A percentile compares a stretch with the other conserved stretches of the same genome.
phyloP scores from a whole-genome alignment of 257 asterid genomes.

The Gardenia jasminoides region DNA sequence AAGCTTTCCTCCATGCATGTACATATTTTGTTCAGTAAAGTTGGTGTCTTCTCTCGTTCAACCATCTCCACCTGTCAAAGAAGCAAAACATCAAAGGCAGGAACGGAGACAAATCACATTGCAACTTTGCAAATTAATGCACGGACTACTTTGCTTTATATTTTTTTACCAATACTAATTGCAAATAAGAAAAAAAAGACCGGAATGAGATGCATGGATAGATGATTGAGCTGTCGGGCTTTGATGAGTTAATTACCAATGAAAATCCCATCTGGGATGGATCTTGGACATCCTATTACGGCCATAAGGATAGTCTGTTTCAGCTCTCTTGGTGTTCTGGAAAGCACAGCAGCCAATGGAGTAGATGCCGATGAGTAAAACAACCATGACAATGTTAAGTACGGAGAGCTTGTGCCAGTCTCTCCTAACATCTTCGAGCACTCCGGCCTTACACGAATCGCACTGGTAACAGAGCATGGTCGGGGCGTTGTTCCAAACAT shows the following conservation, averaged over 20 bases:
- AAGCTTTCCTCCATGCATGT: background rate
- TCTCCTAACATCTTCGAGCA: conserved; percentile 67
- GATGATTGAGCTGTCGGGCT: background rate
- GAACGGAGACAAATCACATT: background rate
- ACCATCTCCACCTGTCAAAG: conserved; percentile 87
- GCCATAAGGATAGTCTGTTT: conserved; percentile 62
- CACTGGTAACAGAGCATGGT: conserved; percentile 78
- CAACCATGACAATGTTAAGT: conserved; percentile 71
- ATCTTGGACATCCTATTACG: conserved; percentile 74
- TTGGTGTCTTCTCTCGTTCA: conserved; percentile 75
- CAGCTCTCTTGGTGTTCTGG: conserved; percentile 66
- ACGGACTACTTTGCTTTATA: no score
- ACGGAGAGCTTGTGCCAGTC: conserved; percentile 91
- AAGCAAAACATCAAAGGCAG: background rate
- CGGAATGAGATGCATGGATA: no score
- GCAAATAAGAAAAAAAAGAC: no score
- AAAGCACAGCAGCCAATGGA: conserved; percentile 94
- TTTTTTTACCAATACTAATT: no score
- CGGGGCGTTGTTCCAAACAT: conserved; percentile 75
- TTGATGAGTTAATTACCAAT: conserved; percentile 46
- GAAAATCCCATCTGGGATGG: conserved; percentile 92
- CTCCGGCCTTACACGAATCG: conserved; percentile 95
- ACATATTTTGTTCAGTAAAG: conserved; percentile 43
- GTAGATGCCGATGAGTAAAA: conserved; percentile 77
- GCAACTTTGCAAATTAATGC: background rate